Base-by-base conservation (phyloP, 495 filamentous ascomycete species). In the Bathelium albidoporum region DNA sequence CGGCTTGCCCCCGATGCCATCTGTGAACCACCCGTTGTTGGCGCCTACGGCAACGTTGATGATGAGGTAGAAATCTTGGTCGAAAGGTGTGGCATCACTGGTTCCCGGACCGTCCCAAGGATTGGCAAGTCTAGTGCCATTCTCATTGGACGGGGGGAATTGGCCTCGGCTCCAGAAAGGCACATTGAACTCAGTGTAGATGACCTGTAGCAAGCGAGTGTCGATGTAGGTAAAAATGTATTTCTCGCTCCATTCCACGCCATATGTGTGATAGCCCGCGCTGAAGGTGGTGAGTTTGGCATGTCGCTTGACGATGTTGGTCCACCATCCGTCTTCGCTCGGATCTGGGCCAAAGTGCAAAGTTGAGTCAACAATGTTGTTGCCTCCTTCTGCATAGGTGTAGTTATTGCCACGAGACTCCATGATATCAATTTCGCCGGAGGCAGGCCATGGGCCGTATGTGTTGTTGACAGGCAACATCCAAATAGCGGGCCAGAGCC, bases 401-500 rank as follows among this genome's bases (percentile, higher is more conserved):
- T 85, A 83, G 71, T 90, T 87, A 76, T 95, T 95, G 53, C 90
- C 90, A 43, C 90, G 85, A 59, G 80, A 82, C 74, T 95, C 90
- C 59, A 80, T 75, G 62, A 95, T 87, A 73, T 94, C 90, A 64
- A 95, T 94, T 73, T 95, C 90, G n/a, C 90, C 90, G 41, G 87
- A 90, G 31, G 73, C 73, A 0, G 90, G 90, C 90, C 90, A 95
- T 11, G 79, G 67, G 1, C 90, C 90, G 72, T 92, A 95, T 3
- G 77, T 84, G 39, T 81, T 75, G 32, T 87, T 76, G 34, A 84
- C 82, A 9, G 90, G 90, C 80, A 95, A 80, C 89, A 95, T 89
- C 88, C 90, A 94, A 68, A 95, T 93, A 43, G 89, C 90, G 26
- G 90, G 90, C 90, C 90, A 95, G 28, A 95, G 79, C 90, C 90